Percentiles rank a stretch among this genome's conserved stretches.
Evolutionary conservation across 179 eudicot genomes (phyloP).

Genomic region (Corrigiola litoralis): DNA sequence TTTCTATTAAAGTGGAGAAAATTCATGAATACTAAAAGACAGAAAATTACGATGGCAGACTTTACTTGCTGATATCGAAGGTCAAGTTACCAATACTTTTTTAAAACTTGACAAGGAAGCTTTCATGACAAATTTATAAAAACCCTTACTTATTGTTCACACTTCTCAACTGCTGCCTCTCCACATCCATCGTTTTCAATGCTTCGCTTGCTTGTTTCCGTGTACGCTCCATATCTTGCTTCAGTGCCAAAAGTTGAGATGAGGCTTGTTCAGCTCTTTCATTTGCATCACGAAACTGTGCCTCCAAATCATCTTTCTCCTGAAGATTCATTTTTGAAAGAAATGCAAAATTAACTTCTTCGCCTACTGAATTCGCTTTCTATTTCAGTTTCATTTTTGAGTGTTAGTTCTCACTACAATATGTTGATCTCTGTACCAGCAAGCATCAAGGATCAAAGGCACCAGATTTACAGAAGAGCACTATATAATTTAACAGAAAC

Average conservation of each 20-base stretch:
- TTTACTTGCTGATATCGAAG: neutral
- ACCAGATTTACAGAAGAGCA: neutral
- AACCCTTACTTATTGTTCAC: slow-evolving; percentile 77
- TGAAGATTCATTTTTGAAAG: slow-evolving; percentile 31
- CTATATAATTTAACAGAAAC: neutral
- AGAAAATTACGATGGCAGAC: neutral
- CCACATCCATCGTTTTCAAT: slow-evolving; percentile 76
- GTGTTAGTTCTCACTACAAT: neutral
- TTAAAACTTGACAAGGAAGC: slow-evolving; percentile 1
- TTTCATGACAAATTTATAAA: neutral
- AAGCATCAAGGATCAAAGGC: neutral
- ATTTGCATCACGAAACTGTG: slow-evolving; percentile 65
- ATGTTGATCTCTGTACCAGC: no score
- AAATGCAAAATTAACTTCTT: slow-evolving; percentile 4
- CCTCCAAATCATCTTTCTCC: slow-evolving; percentile 96
- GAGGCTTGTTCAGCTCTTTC: slow-evolving; percentile 73
- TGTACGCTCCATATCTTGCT: slow-evolving; percentile 92
- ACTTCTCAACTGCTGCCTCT: slow-evolving; percentile 89
- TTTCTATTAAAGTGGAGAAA: no score
- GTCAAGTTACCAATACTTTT: slow-evolving; percentile 2
- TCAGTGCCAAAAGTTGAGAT: slow-evolving; percentile 61
- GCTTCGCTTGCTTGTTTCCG: slow-evolving; percentile 94
- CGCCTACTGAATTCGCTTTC: slow-evolving; percentile 1
- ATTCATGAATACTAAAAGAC: no score
- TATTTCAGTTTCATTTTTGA: neutral